These are phyloP conservation scores for Lachnellula willkommii DNA, from an alignment of 2,329 filamentous ascomycete genomes.

Conservation along the genomic window DNA sequence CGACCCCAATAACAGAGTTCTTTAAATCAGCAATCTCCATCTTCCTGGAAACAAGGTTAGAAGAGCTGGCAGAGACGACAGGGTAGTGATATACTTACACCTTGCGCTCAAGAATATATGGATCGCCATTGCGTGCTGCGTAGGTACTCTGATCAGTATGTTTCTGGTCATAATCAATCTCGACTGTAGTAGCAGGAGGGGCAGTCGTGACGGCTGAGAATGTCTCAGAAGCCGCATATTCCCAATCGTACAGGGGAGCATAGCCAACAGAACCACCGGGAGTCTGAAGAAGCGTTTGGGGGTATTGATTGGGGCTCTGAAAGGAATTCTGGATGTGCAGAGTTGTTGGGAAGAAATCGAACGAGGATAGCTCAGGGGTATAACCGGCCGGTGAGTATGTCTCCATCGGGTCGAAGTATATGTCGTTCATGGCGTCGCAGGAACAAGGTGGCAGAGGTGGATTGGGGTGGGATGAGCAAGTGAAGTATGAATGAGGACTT, in stretches of 20 bases:
- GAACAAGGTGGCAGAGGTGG: no score
- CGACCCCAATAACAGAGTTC: constrained; percentile 72
- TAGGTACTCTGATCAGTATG: not conserved
- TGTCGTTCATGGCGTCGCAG: not conserved
- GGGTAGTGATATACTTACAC: constrained; percentile 1
- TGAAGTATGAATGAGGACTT: constrained; percentile 10
- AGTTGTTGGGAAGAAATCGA: not conserved
- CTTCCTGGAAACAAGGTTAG: constrained; percentile 9
- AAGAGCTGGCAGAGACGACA: not conserved
- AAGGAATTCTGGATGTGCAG: not conserved
- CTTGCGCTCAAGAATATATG: constrained; percentile 1
- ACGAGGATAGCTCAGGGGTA: no score
- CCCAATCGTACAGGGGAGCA: not conserved
- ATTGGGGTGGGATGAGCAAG: not conserved
- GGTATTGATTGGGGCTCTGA: not conserved
- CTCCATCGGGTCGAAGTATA: no score
- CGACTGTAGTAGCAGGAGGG: not conserved
- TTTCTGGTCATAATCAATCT: not conserved
- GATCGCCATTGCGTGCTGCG: constrained; percentile 5
- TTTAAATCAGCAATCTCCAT: constrained; percentile 64
- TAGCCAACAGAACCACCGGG: not conserved
- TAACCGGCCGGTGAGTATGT: no score
- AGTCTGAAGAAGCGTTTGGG: not conserved
- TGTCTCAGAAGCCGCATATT: not conserved
- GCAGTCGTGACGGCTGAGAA: not conserved